Evolutionary conservation across 352 stramenopile genomes (phyloP).

Genomic region (Aphanomyces astaci): DNA sequence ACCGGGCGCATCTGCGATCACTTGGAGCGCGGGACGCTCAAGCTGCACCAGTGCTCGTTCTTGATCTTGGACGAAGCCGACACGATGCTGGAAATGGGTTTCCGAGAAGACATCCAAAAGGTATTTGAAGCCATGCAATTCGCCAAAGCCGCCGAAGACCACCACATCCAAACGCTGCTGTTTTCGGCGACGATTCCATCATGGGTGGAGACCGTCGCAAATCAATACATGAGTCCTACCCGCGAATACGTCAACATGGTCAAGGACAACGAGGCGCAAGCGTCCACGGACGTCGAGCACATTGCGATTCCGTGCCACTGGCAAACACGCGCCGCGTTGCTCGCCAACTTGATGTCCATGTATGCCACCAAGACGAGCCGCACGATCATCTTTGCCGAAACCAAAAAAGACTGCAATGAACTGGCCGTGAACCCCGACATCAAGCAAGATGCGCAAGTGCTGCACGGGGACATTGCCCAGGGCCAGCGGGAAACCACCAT

Average conservation of each 20-base stretch:
- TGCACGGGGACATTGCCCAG: slow-evolving; percentile 96
- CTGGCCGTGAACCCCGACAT: slow-evolving; percentile 83
- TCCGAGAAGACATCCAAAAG: slow-evolving; percentile 93
- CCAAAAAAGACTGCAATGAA: slow-evolving; percentile 94
- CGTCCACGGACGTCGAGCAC: slow-evolving; percentile 88
- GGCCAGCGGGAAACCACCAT: slow-evolving; percentile 97
- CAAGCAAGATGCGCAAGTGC: slow-evolving; percentile 78
- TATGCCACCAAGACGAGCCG: slow-evolving; percentile 83
- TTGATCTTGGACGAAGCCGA: slow-evolving; percentile 93
- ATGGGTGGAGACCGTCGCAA: slow-evolving; percentile 87
- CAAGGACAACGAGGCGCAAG: slow-evolving; percentile 81
- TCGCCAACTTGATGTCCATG: slow-evolving; percentile 69
- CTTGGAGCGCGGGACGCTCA: slow-evolving; percentile 86
- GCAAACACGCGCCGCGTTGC: slow-evolving; percentile 68
- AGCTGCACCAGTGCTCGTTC: slow-evolving; percentile 83
- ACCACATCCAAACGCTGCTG: slow-evolving; percentile 78
- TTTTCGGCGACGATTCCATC: slow-evolving; percentile 92
- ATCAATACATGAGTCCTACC: slow-evolving; percentile 87
- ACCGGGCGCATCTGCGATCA: slow-evolving; percentile 90
- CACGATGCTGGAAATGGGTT: slow-evolving; percentile 95
- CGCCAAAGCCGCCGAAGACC: slow-evolving; percentile 43
- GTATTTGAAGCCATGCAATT: slow-evolving; percentile 80
- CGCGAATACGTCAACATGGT: slow-evolving; percentile 89
- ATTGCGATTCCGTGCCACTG: slow-evolving; percentile 90
- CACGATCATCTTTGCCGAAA: slow-evolving; percentile 92